Conservation (phyloP, 2,329 filamentous ascomycete species). For the Aspergillus fructus region DNA sequence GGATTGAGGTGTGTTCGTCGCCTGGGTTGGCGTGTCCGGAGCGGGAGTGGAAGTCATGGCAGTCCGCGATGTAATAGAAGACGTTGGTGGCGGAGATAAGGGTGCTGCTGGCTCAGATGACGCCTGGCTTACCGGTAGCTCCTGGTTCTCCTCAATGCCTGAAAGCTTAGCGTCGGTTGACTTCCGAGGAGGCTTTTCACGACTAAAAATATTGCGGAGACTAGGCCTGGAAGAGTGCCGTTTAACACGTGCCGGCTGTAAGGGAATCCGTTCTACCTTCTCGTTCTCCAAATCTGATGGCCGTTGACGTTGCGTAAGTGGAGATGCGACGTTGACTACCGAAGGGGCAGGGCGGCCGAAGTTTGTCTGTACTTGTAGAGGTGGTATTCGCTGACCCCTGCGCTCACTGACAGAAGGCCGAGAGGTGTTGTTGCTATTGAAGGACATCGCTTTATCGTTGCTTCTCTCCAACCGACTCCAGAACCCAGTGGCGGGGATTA, state of each 20-base stretch:
- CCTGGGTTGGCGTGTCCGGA: constrained; percentile 22
- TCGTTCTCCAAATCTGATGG: constrained; percentile 32
- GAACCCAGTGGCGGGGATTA: background rate
- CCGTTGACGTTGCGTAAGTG: constrained; percentile 32
- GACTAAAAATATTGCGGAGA: constrained; percentile 37
- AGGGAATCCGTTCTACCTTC: constrained; percentile 29
- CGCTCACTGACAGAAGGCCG: constrained; percentile 36
- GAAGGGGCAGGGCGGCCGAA: constrained; percentile 30
- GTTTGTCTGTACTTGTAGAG: constrained; percentile 41
- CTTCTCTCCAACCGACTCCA: background rate
- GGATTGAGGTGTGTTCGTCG: constrained; percentile 17
- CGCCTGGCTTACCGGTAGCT: constrained; percentile 16
- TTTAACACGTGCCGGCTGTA: constrained; percentile 30
- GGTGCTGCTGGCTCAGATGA: constrained; percentile 18
- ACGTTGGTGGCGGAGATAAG: constrained; percentile 29
- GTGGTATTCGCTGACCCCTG: constrained; percentile 36
- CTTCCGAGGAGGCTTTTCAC: constrained; percentile 34
- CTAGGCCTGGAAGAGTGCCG: constrained; percentile 38
- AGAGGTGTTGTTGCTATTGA: constrained; percentile 17
- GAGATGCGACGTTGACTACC: constrained; percentile 14
- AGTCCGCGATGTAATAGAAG: constrained; percentile 28
- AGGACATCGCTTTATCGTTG: constrained; percentile 15
- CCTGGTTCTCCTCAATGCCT: constrained; percentile 32
- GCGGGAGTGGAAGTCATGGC: constrained; percentile 27
- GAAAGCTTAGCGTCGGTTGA: constrained; percentile 30